phyloP scores from a whole-genome alignment of 495 filamentous ascomycete species.

The Aspergillus haitiensis region DNA sequence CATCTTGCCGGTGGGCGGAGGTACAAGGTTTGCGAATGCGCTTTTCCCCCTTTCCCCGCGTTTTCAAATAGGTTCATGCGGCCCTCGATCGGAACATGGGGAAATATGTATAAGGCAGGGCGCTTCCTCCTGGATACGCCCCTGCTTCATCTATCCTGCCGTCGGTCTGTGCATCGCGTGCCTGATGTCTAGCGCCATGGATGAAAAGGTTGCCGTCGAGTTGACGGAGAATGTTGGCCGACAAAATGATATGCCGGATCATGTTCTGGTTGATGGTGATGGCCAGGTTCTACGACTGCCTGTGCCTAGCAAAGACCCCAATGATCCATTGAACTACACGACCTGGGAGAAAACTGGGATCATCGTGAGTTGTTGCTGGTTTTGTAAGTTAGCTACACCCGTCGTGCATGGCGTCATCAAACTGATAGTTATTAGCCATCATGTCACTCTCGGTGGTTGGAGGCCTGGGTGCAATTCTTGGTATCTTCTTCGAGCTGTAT shows the following conservation, averaged over 20 bases:
- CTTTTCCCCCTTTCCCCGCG: background rate
- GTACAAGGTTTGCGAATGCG: background rate
- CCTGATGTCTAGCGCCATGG: background rate
- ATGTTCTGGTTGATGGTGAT: constrained; percentile 26
- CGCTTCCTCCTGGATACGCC: background rate
- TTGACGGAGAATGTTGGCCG: constrained; percentile 25
- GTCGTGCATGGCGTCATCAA: background rate
- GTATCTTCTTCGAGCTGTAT: constrained; percentile 34
- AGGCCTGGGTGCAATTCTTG: constrained; percentile 33
- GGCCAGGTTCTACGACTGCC: constrained; percentile 33
- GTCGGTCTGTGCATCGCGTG: background rate
- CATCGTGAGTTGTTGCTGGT: constrained; percentile 40
- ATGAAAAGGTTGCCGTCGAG: constrained; percentile 26
- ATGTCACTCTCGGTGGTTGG: constrained; percentile 39
- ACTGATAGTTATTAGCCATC: constrained; percentile 23
- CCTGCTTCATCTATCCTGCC: background rate
- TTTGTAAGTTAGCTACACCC: constrained; percentile 26
- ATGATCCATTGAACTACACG: constrained; percentile 40
- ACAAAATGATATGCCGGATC: constrained; percentile 9
- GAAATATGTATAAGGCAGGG: background rate
- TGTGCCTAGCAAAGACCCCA: constrained; percentile 36
- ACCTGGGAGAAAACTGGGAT: constrained; percentile 34
- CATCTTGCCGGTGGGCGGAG: background rate
- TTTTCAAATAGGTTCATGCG: background rate
- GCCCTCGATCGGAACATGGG: background rate